Conservation (phyloP, 768 basidiomycete species). For the Nidularia pulvinata region DNA sequence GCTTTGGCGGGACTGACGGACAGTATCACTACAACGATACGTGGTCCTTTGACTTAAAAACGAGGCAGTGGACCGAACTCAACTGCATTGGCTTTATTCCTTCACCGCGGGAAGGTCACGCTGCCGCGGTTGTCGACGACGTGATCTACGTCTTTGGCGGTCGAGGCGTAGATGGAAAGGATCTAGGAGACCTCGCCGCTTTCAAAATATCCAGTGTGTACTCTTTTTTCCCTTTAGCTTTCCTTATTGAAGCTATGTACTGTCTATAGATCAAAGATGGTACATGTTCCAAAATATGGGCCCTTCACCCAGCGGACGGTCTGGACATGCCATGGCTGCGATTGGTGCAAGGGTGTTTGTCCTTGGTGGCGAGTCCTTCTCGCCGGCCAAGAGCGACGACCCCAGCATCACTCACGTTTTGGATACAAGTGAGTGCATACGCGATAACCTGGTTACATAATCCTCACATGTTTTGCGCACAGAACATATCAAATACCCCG, state of each 20-base stretch:
- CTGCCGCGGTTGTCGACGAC: slow-evolving; percentile 95
- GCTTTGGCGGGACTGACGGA: slow-evolving; percentile 99
- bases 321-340: slow-evolving; percentile 98
- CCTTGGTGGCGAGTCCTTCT: slow-evolving; percentile 91
- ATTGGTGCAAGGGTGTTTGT: slow-evolving; percentile 89
- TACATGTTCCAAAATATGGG: slow-evolving; percentile 99
- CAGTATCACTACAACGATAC: slow-evolving; percentile 99
- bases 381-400: slow-evolving; percentile 75
- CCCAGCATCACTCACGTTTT: slow-evolving; percentile 84
- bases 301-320: slow-evolving; percentile 87
- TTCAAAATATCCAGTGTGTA: slow-evolving; percentile 96
- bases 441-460: background rate
- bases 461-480: slow-evolving; percentile 3
- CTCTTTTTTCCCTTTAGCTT: background rate
- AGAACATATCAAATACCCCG: slow-evolving; percentile 96
- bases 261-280: slow-evolving; percentile 85
- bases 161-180: slow-evolving; percentile 95
- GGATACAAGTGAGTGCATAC: slow-evolving; percentile 79
- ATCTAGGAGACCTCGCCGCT: slow-evolving; percentile 85
- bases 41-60: slow-evolving; percentile 88
- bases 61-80: slow-evolving; percentile 86
- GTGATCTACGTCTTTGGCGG: slow-evolving; percentile 99
- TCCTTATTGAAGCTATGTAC: slow-evolving; percentile 5
- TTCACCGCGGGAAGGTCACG: slow-evolving; percentile 95
- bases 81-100: slow-evolving; percentile 99